Conservation (phyloP, 208 protist species). For the Vickermania spadyakhi region DNA sequence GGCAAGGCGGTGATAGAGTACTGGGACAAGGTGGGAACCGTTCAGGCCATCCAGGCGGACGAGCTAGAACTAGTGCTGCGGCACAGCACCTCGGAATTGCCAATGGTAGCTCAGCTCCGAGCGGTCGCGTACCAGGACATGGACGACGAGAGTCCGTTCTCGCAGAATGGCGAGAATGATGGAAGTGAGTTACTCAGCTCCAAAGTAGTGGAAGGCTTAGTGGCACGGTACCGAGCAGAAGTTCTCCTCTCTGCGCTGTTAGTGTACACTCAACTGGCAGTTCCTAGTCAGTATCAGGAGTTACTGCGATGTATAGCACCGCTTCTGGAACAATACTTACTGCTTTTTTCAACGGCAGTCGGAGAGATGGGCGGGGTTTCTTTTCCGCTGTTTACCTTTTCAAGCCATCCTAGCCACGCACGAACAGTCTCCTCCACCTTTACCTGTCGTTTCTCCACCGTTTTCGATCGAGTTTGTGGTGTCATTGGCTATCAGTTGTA, state of each 20-base stretch:
- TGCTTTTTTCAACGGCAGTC: background rate
- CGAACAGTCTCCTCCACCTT: background rate
- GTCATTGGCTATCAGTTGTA: conserved; percentile 59
- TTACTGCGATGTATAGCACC: conserved; percentile 56
- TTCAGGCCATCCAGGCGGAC: conserved; percentile 21
- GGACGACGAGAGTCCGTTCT: background rate
- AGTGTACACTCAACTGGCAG: conserved; percentile 62
- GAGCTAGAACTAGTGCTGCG: conserved; percentile 41
- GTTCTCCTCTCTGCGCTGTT: conserved; percentile 63
- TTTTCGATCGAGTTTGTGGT: background rate
- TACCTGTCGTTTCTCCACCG: background rate
- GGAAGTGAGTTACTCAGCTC: background rate
- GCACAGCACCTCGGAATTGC: conserved; percentile 28
- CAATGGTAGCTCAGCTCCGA: conserved; percentile 64
- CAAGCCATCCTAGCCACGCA: background rate
- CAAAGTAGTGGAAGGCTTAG: background rate
- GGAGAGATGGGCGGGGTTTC: background rate
- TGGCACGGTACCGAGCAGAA: conserved; percentile 47
- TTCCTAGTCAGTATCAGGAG: conserved; percentile 51
- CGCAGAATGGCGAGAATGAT: background rate
- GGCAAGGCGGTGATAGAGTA: conserved; percentile 17
- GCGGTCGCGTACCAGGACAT: conserved; percentile 20
- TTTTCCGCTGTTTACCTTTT: background rate
- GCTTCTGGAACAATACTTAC: conserved; percentile 18
- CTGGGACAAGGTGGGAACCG: conserved; percentile 14